phyloP scores from a whole-genome alignment of 2,329 filamentous ascomycete species.

The Nectriaceae sp. region DNA sequence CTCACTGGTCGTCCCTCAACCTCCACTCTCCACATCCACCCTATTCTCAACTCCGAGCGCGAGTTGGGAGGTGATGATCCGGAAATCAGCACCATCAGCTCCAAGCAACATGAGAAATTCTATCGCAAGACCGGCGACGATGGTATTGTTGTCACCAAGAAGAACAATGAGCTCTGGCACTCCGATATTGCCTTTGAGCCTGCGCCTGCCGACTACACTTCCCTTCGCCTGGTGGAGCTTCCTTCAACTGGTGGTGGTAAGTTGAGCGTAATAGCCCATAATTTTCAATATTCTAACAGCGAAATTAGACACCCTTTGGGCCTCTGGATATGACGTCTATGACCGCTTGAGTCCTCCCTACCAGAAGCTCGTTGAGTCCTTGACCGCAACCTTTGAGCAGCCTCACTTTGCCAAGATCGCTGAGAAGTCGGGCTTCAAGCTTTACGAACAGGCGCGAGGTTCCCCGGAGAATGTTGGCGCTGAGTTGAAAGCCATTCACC shows the following conservation, averaged over 20 bases:
- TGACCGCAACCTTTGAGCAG: slow-evolving; percentile 57
- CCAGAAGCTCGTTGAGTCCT: slow-evolving; percentile 57
- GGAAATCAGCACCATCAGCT: slow-evolving; percentile 64
- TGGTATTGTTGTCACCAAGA: slow-evolving; percentile 20
- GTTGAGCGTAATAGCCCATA: slow-evolving; percentile 4
- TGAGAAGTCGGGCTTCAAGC: slow-evolving; percentile 42
- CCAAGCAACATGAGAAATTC: slow-evolving; percentile 53
- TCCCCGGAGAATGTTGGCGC: slow-evolving; percentile 52
- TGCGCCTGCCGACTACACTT: slow-evolving; percentile 63
- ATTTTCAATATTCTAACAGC: not conserved
- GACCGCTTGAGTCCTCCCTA: slow-evolving; percentile 61
- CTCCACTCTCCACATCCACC: slow-evolving; percentile 62
- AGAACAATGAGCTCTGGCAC: slow-evolving; percentile 49
- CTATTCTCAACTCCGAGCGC: slow-evolving; percentile 53
- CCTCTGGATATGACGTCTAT: slow-evolving; percentile 67
- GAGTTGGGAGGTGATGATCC: slow-evolving; percentile 57
- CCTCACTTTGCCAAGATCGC: slow-evolving; percentile 53
- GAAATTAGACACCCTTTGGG: slow-evolving; percentile 61
- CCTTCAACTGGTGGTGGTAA: slow-evolving; percentile 56
- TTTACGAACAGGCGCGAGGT: slow-evolving; percentile 49
- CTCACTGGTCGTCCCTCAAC: slow-evolving; percentile 57
- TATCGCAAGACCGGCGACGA: slow-evolving; percentile 42
- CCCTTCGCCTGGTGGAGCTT: slow-evolving; percentile 54
- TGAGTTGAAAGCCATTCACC: slow-evolving; percentile 51
- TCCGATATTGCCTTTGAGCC: slow-evolving; percentile 68